These are phyloP conservation scores for Acacia crassicarpa DNA, from an alignment of 306 rosid genomes.

Conservation along the genomic window DNA sequence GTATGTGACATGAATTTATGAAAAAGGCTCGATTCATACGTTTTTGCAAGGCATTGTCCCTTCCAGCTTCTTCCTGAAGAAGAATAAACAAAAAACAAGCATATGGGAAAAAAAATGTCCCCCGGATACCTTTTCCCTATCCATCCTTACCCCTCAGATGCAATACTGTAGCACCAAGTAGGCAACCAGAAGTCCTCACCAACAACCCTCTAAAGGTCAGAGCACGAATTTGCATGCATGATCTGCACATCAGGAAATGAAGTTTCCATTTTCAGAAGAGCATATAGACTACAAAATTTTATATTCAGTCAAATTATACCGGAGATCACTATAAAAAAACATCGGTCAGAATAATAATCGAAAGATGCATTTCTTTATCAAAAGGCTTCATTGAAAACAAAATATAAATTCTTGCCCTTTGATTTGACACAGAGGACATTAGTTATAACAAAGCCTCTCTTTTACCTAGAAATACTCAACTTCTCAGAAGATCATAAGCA, in stretches of 20 bases:
- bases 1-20: neutral
- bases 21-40: slow-evolving; percentile 34
- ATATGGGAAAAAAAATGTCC: neutral
- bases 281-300: slow-evolving; percentile 1
- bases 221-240: slow-evolving; percentile 52
- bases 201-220: slow-evolving; percentile 51
- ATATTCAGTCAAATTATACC: neutral
- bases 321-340: neutral
- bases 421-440: neutral
- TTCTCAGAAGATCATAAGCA: too few species aligned
- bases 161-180: slow-evolving; percentile 67
- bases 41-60: slow-evolving; percentile 58
- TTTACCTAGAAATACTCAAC: too few species aligned
- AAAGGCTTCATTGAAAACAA: neutral
- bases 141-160: slow-evolving; percentile 52
- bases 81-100: slow-evolving; percentile 25
- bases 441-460: too few species aligned
- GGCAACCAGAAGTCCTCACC: slow-evolving; percentile 75
- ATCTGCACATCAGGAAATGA: slow-evolving; percentile 38
- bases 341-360: slow-evolving; percentile 1
- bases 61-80: slow-evolving; percentile 67
- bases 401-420: neutral
- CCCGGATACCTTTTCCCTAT: neutral
- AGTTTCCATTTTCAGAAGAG: slow-evolving; percentile 5
- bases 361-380: neutral